These are phyloP conservation scores for Yamadazyma endophytica DNA, from an alignment of 805 yeast species.

Conservation along the genomic window DNA sequence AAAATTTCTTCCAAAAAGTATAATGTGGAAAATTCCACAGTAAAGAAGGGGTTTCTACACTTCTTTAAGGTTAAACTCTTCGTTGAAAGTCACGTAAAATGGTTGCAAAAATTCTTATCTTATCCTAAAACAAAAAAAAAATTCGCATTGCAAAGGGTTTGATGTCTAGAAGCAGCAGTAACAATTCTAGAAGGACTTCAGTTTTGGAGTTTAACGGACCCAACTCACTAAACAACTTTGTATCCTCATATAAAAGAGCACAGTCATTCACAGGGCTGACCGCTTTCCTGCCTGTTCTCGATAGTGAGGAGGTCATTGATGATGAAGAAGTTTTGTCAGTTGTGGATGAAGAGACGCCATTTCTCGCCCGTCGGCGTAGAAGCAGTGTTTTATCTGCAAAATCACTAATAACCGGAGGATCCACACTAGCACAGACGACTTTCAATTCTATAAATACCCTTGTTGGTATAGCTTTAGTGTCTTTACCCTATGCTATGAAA, in stretches of 20 bases:
- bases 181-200: not conserved
- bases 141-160: no score
- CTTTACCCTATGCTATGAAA: conserved; percentile 66
- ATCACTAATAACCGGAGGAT: conserved; percentile 19
- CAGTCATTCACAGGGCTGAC: conserved; percentile 21
- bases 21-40: no score
- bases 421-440: conserved; percentile 66
- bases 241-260: conserved; percentile 36
- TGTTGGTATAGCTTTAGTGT: conserved; percentile 71
- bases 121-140: no score
- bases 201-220: not conserved
- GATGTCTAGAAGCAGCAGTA: no score
- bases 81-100: no score
- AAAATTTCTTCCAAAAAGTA: no score
- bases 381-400: conserved; percentile 9
- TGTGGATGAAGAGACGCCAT: conserved; percentile 1
- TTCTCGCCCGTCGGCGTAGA: conserved; percentile 2
- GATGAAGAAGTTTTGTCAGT: conserved; percentile 10
- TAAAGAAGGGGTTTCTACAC: no score
- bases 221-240: conserved; percentile 36
- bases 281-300: conserved; percentile 12
- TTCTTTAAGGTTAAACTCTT: no score
- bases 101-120: no score
- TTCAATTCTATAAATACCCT: conserved; percentile 69
- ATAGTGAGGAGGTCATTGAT: conserved; percentile 8